Evolutionary conservation across 2,329 filamentous ascomycete species (phyloP).

Genomic region (Talaromyces funiculosus): DNA sequence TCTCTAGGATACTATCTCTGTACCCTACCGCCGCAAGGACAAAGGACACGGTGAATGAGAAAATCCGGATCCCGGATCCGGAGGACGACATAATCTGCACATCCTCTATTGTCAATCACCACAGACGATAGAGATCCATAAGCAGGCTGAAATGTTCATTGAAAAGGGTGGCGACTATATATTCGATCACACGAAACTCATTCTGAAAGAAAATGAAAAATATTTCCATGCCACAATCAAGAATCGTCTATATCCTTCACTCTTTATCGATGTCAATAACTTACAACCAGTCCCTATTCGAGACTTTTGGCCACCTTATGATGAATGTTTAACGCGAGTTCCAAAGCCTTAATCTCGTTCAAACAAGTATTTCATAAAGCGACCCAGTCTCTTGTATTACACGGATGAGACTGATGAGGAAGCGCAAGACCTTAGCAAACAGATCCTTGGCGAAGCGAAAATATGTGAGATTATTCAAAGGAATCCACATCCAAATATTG

Average conservation of each 20-base stretch:
- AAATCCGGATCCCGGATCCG: no score
- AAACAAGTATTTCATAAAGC: neutral
- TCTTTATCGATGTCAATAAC: neutral
- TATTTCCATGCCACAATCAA: neutral
- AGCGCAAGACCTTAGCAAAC: neutral
- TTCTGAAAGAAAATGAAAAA: neutral
- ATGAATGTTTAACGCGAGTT: neutral
- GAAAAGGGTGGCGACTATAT: neutral
- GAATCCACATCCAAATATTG: neutral
- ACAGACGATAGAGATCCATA: neutral
- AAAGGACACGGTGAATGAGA: no score
- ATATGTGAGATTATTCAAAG: neutral
- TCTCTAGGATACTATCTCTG: no score
- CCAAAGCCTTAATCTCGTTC: neutral
- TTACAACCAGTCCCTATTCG: neutral
- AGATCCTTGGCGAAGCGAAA: neutral
- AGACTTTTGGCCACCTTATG: neutral
- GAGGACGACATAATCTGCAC: no score
- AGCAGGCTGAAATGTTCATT: neutral
- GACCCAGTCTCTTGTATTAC: neutral
- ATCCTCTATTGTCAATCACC: neutral
- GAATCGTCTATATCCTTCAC: neutral
- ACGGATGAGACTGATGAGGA: neutral
- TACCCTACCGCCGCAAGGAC: no score
- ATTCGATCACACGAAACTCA: neutral